Evolutionary conservation across 441 rosid genomes (phyloP).

Genomic region (Populus hybrid): DNA sequence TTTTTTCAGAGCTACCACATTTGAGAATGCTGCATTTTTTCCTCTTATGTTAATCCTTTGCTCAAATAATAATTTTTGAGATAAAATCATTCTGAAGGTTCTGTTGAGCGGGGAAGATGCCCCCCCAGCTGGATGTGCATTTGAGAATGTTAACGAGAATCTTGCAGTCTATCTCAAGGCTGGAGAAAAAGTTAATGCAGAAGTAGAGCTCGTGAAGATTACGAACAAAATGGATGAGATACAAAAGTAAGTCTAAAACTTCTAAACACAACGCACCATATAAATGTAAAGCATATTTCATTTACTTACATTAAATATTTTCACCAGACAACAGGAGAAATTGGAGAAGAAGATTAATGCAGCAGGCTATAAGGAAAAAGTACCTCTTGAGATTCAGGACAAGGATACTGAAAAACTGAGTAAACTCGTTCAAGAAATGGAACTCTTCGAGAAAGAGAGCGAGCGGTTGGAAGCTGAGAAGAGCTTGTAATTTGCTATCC

Average conservation of each 20-base stretch:
- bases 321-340: conserved; percentile 73
- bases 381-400: conserved; percentile 58
- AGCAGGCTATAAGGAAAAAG: conserved; percentile 73
- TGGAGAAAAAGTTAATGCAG: conserved; percentile 54
- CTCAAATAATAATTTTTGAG: not conserved
- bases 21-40: no score
- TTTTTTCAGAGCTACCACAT: no score
- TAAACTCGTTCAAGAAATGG: conserved; percentile 60
- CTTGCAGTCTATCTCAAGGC: conserved; percentile 76
- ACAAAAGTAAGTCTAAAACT: conserved; percentile 50
- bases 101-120: conserved; percentile 54
- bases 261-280: not conserved
- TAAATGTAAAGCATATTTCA: not conserved
- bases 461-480: conserved; percentile 27
- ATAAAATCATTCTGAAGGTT: conserved; percentile 42
- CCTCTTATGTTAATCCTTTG: not conserved
- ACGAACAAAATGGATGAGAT: conserved; percentile 60
- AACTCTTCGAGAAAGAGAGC: conserved; percentile 55
- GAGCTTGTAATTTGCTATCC: no score
- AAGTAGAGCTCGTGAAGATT: conserved; percentile 67
- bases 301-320: not conserved
- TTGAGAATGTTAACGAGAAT: conserved; percentile 80
- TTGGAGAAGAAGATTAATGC: conserved; percentile 59
- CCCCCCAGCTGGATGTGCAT: conserved; percentile 72
- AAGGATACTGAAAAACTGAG: conserved; percentile 52